These are phyloP conservation scores for Hypoxylon subgilvum DNA, from an alignment of 495 filamentous ascomycete genomes.

Conservation along the genomic window DNA sequence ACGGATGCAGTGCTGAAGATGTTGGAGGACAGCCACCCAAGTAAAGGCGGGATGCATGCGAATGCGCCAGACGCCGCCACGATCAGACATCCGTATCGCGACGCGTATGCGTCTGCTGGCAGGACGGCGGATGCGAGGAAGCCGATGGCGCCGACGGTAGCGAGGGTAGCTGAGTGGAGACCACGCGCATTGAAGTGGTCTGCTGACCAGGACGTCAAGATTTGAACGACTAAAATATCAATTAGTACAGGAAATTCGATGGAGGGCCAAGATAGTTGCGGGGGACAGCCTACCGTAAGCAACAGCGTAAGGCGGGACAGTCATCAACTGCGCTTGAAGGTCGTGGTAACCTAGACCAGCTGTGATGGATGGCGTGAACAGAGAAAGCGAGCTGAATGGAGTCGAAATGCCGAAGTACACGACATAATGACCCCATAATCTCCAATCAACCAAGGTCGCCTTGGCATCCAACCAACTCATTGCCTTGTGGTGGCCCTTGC, in stretches of 20 bases:
- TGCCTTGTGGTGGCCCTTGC: slow-evolving; percentile 64
- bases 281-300: slow-evolving; percentile 63
- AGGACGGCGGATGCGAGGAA: slow-evolving; percentile 70
- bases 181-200: slow-evolving; percentile 72
- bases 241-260: too few species aligned
- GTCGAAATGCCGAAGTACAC: slow-evolving; percentile 69
- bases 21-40: slow-evolving; percentile 75
- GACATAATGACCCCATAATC: slow-evolving; percentile 69
- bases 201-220: slow-evolving; percentile 65
- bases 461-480: slow-evolving; percentile 75
- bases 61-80: slow-evolving; percentile 66
- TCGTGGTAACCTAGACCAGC: slow-evolving; percentile 71
- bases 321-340: slow-evolving; percentile 71
- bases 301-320: slow-evolving; percentile 80
- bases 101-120: slow-evolving; percentile 62
- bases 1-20: slow-evolving; percentile 66
- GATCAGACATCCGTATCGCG: slow-evolving; percentile 72
- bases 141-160: slow-evolving; percentile 67
- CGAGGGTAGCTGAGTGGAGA: slow-evolving; percentile 62
- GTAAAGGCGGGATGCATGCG: slow-evolving; percentile 63
- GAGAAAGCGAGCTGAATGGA: slow-evolving; percentile 78
- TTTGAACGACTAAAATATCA: slow-evolving; percentile 51
- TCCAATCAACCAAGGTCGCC: slow-evolving; percentile 73
- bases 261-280: too few species aligned
- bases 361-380: slow-evolving; percentile 84